phyloP scores from a whole-genome alignment of 768 basidiomycete genomes.

The Tremella fuciformis region DNA sequence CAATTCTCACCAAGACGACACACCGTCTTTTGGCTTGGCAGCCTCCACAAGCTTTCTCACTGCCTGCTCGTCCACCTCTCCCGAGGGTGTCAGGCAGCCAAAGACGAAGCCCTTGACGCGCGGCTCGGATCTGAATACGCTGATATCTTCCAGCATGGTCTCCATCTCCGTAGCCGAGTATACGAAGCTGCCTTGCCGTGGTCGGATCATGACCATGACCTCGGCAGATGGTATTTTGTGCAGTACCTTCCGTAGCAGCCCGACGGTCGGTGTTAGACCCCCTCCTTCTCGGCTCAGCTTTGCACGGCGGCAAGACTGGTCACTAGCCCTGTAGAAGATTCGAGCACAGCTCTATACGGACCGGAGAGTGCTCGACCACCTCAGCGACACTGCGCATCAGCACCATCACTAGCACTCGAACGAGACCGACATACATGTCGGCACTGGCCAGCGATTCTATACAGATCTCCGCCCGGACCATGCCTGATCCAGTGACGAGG shows the following conservation, averaged over 20 bases:
- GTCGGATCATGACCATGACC: constrained; percentile 81
- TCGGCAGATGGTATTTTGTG: constrained; percentile 54
- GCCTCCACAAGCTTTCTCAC: neutral
- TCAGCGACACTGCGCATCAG: neutral
- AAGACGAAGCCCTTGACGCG: constrained; percentile 32
- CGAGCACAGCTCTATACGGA: constrained; percentile 60
- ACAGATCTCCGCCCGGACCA: constrained; percentile 62
- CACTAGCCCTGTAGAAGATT: constrained; percentile 71
- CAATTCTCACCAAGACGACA: too few species aligned
- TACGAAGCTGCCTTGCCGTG: constrained; percentile 73
- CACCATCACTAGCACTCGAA: neutral
- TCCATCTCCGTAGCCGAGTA: constrained; percentile 66
- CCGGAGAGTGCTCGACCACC: constrained; percentile 6
- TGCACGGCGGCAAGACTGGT: constrained; percentile 57
- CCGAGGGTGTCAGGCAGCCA: constrained; percentile 20
- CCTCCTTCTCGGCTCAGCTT: constrained; percentile 58
- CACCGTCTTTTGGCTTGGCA: too few species aligned
- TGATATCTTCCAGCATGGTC: constrained; percentile 74
- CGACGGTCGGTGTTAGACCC: constrained; percentile 77
- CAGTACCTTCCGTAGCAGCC: constrained; percentile 61
- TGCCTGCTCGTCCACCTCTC: constrained; percentile 13
- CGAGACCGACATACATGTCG: constrained; percentile 56
- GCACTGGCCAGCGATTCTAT: constrained; percentile 75
- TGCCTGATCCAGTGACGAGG: too few species aligned
- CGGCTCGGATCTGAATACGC: constrained; percentile 61